Base-by-base conservation (phyloP, 805 yeast genomes). In the Ogataea degrootiae region DNA sequence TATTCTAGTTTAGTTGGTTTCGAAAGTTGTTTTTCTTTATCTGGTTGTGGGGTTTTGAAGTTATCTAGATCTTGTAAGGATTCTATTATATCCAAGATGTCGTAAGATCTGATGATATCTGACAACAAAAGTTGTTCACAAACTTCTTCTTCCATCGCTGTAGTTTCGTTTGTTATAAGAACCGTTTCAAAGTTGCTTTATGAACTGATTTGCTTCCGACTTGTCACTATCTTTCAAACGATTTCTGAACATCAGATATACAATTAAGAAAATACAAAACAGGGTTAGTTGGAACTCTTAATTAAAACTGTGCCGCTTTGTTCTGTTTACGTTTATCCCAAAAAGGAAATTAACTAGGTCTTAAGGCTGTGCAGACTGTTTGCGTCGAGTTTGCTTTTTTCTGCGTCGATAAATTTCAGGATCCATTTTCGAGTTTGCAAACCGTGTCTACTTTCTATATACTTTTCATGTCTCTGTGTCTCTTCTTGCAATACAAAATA, bases 81-180 rank as follows among this genome's bases (percentile, higher is more conserved):
- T 9, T 36, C 40, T 12, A 29, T 21, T 17, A 37, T 12, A 19
- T 29, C 35, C 34, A 39, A 38, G 5, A 38, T 26, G 6, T 38
- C 39, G 16, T 42, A 43, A 15, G 42, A 34, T 16, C 17, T 38
- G 38, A 43, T 23, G 22, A 43, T 38, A 22, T 43, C 46, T 14
- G 46, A 43, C 15, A 43, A 34, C 22, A 17, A 35, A 34, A 43
- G 41, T 9, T 19, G 17, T 29, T 43, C 42, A 6, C 22, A 9
- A 9, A 26, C 46, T 31, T n/a, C 34, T 11, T 15, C 37, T 31
- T 9, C 21, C 37, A 33, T 19, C 12, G 19, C 17, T 22, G 29
- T 16, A 7, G 15, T 29, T 11, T 17, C 6, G 36, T 3, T 17
- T n/a, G 12, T 37, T 11, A 1, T 17, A 12, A n/a, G 6, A 16